Evolutionary conservation across 108 stramenopile species (phyloP).

Genomic region (Aurantiochytrium sp.): DNA sequence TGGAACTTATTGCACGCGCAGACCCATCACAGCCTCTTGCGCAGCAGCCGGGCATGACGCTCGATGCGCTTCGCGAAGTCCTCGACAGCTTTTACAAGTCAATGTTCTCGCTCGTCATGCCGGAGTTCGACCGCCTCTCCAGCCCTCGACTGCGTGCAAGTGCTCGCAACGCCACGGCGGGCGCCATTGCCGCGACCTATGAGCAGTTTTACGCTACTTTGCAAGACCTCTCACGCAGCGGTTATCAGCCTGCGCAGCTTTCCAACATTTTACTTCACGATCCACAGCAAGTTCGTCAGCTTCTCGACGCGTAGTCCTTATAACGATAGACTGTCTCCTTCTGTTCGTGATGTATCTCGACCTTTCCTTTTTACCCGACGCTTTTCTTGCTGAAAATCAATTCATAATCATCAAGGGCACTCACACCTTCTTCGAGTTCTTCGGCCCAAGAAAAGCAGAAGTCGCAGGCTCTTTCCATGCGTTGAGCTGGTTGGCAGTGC

Average conservation of each 20-base stretch:
- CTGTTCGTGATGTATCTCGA: neutral
- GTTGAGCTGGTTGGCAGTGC: too few species aligned
- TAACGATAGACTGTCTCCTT: neutral
- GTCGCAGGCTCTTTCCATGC: too few species aligned
- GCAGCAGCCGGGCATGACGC: neutral
- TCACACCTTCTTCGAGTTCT: too few species aligned
- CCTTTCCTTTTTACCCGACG: too few species aligned
- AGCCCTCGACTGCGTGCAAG: neutral
- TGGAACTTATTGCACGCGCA: neutral
- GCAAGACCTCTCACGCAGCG: neutral
- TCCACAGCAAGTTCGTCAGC: slow-evolving; percentile 1
- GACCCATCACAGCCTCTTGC: neutral
- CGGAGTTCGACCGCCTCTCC: slow-evolving; percentile 3
- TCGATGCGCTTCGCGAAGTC: neutral
- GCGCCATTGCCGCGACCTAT: neutral
- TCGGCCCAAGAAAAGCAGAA: too few species aligned
- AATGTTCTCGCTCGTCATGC: neutral
- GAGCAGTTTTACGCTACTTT: neutral
- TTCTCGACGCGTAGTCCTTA: neutral
- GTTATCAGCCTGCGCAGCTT: neutral
- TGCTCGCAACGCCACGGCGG: neutral
- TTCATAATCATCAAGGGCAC: too few species aligned
- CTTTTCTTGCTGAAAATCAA: too few species aligned
- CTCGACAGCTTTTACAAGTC: neutral
- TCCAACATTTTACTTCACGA: neutral